Base-by-base conservation (phyloP, 495 filamentous ascomycete genomes). In the Penicillium tannophilum region DNA sequence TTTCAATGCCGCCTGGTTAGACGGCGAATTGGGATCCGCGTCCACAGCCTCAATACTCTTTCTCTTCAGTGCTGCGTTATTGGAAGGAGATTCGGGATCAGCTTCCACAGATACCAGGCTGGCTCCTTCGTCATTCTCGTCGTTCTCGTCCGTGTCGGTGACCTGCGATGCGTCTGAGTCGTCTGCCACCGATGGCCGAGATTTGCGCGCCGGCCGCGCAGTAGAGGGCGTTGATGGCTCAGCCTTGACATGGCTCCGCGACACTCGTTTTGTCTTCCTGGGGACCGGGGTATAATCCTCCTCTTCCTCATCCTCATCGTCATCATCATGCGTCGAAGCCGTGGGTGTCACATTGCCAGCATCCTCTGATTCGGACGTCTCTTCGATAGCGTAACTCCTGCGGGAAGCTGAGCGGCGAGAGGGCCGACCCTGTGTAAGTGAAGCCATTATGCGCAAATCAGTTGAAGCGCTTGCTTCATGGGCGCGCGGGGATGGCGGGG, bases 281-380 rank as follows among this genome's bases (percentile, higher is more conserved):
- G 90, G 86, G 16, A 87, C 90, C 8, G 90, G 91, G 16, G 89
- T 90, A 61, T 90, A 94, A 23, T 93, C 90, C 42, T 92, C 88
- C 41, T 80, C 75, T 53, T 79, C 79, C 47, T 85, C 86, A n/a
- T 88, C 85, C 26, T 87, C 83, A 4, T 86, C 77, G 17, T 82
- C 75, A 53, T 79, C 80, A 53, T 76, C 67, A 48, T 68, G 65
- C 46, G 72, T 64, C 41, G 74, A 73, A 12, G 68, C 66, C 24
- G 76, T 79, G 43, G 77, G 77, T 47, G 77, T 80, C 20, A 82
- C 77, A 62, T 84, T 83, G 60, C 84, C 78, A 41, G 79, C 72
- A 55, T 82, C 75, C 46, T 87, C 82, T 11, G 89, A 89, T 31
- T 93, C 90, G 4, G 89, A 88, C 12, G 72, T 77, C 20, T 90